Evolutionary conservation across 139 green algal genomes (phyloP).

Genomic region (Chlorella sp.): DNA sequence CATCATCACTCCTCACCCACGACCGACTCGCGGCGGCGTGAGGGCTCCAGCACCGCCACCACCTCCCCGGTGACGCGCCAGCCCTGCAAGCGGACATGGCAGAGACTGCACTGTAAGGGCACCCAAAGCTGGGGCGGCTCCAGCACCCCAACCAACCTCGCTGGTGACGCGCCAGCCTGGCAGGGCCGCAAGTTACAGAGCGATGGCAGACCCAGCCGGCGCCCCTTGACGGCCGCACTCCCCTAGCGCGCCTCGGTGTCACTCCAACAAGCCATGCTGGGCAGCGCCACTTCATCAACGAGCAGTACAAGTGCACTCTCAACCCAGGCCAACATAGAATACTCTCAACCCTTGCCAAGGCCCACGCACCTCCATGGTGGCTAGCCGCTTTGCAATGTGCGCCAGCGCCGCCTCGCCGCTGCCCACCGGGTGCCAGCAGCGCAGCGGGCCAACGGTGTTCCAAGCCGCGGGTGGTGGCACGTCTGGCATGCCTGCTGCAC

Average conservation of each 20-base stretch:
- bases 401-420: neutral
- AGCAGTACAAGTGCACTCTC: too few species aligned
- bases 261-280: too few species aligned
- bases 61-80: constrained; percentile 70
- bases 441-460: neutral
- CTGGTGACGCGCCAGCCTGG: constrained; percentile 37
- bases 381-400: neutral
- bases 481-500: neutral
- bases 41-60: constrained; percentile 71
- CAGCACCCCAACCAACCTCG: neutral
- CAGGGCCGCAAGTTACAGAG: too few species aligned
- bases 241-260: neutral
- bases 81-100: neutral
- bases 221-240: too few species aligned
- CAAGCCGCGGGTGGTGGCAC: neutral
- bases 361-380: neutral
- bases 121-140: too few species aligned
- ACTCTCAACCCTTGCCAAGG: too few species aligned
- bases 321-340: too few species aligned
- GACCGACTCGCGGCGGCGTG: constrained; percentile 61
- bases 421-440: constrained; percentile 10
- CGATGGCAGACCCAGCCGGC: too few species aligned
- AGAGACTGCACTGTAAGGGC: too few species aligned
- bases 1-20: too few species aligned
- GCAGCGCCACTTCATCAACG: too few species aligned